phyloP scores from a whole-genome alignment of 2,329 filamentous ascomycete genomes.

The Tolypocladium nubicola region DNA sequence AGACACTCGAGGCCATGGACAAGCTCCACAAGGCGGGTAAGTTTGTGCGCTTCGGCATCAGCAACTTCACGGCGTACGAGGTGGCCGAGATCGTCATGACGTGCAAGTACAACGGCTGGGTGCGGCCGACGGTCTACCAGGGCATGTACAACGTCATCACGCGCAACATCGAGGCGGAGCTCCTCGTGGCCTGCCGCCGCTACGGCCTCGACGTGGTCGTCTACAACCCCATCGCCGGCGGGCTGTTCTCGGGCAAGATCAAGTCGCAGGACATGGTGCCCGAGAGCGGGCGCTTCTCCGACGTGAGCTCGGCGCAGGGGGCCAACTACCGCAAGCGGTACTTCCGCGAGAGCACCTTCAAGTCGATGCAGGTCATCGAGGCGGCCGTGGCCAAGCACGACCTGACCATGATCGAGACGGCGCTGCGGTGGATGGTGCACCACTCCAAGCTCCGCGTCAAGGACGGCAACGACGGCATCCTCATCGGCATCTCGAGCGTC shows the following conservation, averaged over 20 bases:
- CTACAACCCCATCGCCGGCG: slow-evolving; percentile 76
- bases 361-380: slow-evolving; percentile 60
- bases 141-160: slow-evolving; percentile 82
- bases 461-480: slow-evolving; percentile 45
- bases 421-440: slow-evolving; percentile 62
- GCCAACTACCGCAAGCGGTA: slow-evolving; percentile 55
- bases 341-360: slow-evolving; percentile 54
- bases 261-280: slow-evolving; percentile 54
- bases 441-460: slow-evolving; percentile 50
- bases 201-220: slow-evolving; percentile 72
- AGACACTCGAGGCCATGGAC: slow-evolving; percentile 69
- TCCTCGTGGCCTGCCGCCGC: slow-evolving; percentile 61
- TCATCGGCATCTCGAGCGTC: slow-evolving; percentile 48
- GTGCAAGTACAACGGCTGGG: slow-evolving; percentile 71
- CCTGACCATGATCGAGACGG: slow-evolving; percentile 60
- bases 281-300: slow-evolving; percentile 58
- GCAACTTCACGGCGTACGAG: slow-evolving; percentile 80
- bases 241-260: slow-evolving; percentile 71
- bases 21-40: slow-evolving; percentile 79
- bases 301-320: slow-evolving; percentile 40
- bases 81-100: slow-evolving; percentile 76
- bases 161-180: slow-evolving; percentile 62
- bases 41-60: slow-evolving; percentile 70
- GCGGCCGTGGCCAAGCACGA: slow-evolving; percentile 55
- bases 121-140: slow-evolving; percentile 75